Conservation (phyloP, 2,329 filamentous ascomycete species). For the Penicillium sp. region DNA sequence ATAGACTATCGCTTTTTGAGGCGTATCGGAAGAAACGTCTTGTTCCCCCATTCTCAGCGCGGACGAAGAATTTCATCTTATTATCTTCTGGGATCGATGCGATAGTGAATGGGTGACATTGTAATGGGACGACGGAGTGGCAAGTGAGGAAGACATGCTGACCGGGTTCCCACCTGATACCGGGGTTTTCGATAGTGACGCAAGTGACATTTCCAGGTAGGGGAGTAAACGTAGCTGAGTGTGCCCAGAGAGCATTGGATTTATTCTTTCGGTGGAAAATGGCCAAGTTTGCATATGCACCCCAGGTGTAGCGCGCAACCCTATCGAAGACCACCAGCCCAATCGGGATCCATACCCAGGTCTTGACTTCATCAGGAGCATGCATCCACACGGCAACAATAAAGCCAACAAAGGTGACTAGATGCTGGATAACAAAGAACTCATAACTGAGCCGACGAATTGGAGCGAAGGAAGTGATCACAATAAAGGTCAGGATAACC, state of each 20-base stretch:
- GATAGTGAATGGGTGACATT: conserved; percentile 66
- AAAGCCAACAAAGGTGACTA: conserved; percentile 53
- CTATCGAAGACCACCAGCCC: conserved; percentile 50
- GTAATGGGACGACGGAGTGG: conserved; percentile 57
- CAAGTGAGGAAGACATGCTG: conserved; percentile 64
- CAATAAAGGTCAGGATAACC: conserved; percentile 52
- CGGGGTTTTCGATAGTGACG: conserved; percentile 56
- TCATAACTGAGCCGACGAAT: conserved; percentile 54
- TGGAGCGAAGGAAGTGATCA: conserved; percentile 52
- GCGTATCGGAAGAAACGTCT: conserved; percentile 53
- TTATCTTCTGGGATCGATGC: conserved; percentile 56
- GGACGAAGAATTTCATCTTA: conserved; percentile 58
- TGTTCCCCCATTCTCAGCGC: conserved; percentile 55
- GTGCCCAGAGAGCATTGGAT: conserved; percentile 36
- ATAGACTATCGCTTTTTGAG: conserved; percentile 39
- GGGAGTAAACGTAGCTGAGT: conserved; percentile 48
- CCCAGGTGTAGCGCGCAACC: conserved; percentile 37
- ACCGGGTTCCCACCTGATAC: conserved; percentile 60
- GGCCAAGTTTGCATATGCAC: conserved; percentile 44
- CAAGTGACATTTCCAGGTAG: conserved; percentile 57
- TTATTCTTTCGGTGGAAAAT: conserved; percentile 37
- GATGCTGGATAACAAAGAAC: conserved; percentile 55
- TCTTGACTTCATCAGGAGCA: conserved; percentile 44
- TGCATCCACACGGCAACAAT: conserved; percentile 52
- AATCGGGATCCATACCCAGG: conserved; percentile 51